These are phyloP conservation scores for Recurvomyces mirabilis DNA, from an alignment of 495 filamentous ascomycete species.

Conservation along the genomic window DNA sequence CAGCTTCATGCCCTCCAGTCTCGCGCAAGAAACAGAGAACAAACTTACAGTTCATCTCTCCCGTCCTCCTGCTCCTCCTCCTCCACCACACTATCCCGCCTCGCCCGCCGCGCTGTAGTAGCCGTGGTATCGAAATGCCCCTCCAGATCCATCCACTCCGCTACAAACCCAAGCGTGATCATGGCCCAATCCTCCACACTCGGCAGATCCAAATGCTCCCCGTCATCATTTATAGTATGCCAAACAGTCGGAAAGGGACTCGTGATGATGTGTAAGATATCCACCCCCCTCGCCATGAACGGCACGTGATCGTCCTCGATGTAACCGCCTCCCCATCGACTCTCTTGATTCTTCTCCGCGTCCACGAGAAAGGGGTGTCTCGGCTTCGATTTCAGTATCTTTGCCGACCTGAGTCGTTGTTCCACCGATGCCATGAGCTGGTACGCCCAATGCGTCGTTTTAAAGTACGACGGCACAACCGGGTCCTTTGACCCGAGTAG, in stretches of 20 bases:
- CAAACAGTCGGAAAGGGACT: slow-evolving; percentile 72
- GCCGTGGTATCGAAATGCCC: slow-evolving; percentile 40
- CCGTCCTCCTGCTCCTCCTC: neutral
- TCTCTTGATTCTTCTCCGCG: slow-evolving; percentile 37
- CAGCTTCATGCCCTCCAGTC: no score
- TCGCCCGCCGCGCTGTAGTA: neutral
- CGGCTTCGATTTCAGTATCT: slow-evolving; percentile 34
- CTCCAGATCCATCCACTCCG: slow-evolving; percentile 89
- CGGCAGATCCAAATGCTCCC: slow-evolving; percentile 67
- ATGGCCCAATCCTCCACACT: slow-evolving; percentile 82
- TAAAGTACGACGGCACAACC: slow-evolving; percentile 66
- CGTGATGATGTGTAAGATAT: slow-evolving; percentile 80
- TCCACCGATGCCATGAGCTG: slow-evolving; percentile 56
- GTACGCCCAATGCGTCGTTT: slow-evolving; percentile 91
- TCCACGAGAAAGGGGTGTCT: slow-evolving; percentile 23
- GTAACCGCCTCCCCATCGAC: slow-evolving; percentile 35
- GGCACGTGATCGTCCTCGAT: slow-evolving; percentile 81
- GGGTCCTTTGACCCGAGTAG: slow-evolving; percentile 66
- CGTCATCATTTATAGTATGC: slow-evolving; percentile 79
- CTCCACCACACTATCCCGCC: neutral
- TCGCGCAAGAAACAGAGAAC: slow-evolving; percentile 4
- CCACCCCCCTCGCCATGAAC: slow-evolving; percentile 74
- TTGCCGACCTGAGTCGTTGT: slow-evolving; percentile 49
- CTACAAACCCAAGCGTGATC: slow-evolving; percentile 71
- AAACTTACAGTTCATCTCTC: slow-evolving; percentile 12